Conservation (phyloP, 108 stramenopile species). For the Cyclotella distinguenda region DNA sequence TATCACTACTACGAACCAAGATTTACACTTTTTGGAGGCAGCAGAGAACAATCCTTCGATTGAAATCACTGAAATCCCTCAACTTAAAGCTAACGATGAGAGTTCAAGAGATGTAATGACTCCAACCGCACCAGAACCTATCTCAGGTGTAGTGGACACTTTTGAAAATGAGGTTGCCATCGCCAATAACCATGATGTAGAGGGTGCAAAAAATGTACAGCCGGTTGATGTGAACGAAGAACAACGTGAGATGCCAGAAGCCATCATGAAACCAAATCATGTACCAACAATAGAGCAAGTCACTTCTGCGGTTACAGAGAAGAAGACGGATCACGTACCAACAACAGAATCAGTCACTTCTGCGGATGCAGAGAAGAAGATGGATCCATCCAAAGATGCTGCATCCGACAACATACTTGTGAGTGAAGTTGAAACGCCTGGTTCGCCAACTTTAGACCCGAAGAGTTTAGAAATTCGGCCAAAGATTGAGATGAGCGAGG, state of each 20-base stretch:
- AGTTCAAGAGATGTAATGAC: background rate
- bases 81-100: background rate
- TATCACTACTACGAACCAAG: too few species aligned
- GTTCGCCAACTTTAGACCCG: background rate
- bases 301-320: too few species aligned
- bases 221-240: background rate
- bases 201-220: background rate
- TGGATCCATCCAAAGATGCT: too few species aligned
- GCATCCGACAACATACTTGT: too few species aligned
- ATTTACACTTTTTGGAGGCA: background rate
- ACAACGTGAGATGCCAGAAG: background rate
- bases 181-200: background rate
- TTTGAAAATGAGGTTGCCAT: background rate
- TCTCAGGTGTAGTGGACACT: background rate
- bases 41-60: background rate
- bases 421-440: background rate
- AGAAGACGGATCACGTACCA: too few species aligned
- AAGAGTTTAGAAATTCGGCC: background rate
- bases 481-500: background rate
- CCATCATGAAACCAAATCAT: too few species aligned
- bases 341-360: too few species aligned
- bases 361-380: too few species aligned
- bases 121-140: background rate
- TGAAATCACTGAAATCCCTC: background rate
- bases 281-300: too few species aligned